A percentile compares a stretch with the other conserved stretches of the same genome.
These are phyloP conservation scores for Pilasporangium apinafurcum DNA, from an alignment of 352 stramenopile species.

Conservation along the genomic window DNA sequence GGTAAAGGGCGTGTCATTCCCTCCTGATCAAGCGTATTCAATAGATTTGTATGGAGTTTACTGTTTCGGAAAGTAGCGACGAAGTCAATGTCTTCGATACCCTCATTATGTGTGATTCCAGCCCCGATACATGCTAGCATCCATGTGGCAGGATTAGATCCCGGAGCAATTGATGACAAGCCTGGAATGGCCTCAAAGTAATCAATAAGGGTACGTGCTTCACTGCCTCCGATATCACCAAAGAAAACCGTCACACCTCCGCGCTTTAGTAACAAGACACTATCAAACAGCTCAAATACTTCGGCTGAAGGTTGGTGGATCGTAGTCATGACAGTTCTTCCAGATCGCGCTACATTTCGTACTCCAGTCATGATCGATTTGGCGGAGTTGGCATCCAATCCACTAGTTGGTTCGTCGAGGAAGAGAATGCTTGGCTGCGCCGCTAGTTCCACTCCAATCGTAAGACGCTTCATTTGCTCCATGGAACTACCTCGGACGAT, in stretches of 20 bases:
- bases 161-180: slow-evolving; percentile 3
- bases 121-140: slow-evolving; percentile 71
- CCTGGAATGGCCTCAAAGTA: slow-evolving; percentile 44
- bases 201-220: slow-evolving; percentile 24
- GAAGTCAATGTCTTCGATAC: slow-evolving; percentile 15
- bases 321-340: slow-evolving; percentile 74
- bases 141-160: slow-evolving; percentile 67
- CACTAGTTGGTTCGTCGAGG: slow-evolving; percentile 63
- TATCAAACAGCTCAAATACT: slow-evolving; percentile 84
- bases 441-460: slow-evolving; percentile 60
- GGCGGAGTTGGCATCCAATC: slow-evolving; percentile 71
- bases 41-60: slow-evolving; percentile 12
- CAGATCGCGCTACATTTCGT: slow-evolving; percentile 60
- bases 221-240: slow-evolving; percentile 31
- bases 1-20: slow-evolving; percentile 22
- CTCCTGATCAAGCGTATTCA: slow-evolving; percentile 13
- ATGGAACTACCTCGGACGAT: slow-evolving; percentile 25
- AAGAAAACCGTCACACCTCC: slow-evolving; percentile 50
- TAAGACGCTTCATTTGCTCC: slow-evolving; percentile 40
- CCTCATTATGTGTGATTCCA: slow-evolving; percentile 11
- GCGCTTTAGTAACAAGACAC: slow-evolving; percentile 64
- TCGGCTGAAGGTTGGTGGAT: slow-evolving; percentile 87
- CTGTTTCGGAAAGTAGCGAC: slow-evolving; percentile 29
- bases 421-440: slow-evolving; percentile 79
- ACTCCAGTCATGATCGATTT: slow-evolving; percentile 79